A percentile compares a stretch with the other conserved stretches of the same genome.
These are phyloP conservation scores for Chlamydomonas asymmetrica DNA, from an alignment of 139 green algal species.

Conservation along the genomic window DNA sequence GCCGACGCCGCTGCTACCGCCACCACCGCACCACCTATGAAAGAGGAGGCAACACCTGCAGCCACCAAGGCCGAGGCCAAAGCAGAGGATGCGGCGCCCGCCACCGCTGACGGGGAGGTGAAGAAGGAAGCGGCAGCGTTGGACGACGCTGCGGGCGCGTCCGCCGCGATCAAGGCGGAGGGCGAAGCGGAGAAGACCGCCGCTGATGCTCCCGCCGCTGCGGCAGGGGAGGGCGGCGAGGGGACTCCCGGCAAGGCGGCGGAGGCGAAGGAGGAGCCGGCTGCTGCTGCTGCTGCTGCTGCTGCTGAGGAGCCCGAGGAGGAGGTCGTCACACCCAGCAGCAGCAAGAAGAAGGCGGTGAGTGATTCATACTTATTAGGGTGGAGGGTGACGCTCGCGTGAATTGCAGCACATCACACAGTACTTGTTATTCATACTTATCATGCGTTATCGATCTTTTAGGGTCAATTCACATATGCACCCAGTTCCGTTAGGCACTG, in stretches of 20 bases:
- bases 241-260: background rate
- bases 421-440: too few relatives aligned
- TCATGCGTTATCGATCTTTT: too few relatives aligned
- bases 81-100: background rate
- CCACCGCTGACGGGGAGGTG: constrained; percentile 1
- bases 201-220: background rate
- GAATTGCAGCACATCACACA: too few relatives aligned
- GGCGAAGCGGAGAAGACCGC: background rate
- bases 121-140: constrained; percentile 3
- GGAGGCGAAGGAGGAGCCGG: background rate
- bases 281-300: background rate
- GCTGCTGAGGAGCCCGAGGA: background rate
- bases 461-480: too few relatives aligned
- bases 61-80: background rate
- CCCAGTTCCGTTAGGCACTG: too few relatives aligned
- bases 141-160: background rate
- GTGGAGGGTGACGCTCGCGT: too few relatives aligned
- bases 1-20: background rate
- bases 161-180: background rate
- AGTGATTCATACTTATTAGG: too few relatives aligned
- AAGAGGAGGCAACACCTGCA: background rate
- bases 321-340: too few relatives aligned
- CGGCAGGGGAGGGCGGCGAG: background rate
- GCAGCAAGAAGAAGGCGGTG: too few relatives aligned
- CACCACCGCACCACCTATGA: too few relatives aligned